phyloP scores from a whole-genome alignment of 441 rosid genomes.

The Euphorbia schlechtendalii region DNA sequence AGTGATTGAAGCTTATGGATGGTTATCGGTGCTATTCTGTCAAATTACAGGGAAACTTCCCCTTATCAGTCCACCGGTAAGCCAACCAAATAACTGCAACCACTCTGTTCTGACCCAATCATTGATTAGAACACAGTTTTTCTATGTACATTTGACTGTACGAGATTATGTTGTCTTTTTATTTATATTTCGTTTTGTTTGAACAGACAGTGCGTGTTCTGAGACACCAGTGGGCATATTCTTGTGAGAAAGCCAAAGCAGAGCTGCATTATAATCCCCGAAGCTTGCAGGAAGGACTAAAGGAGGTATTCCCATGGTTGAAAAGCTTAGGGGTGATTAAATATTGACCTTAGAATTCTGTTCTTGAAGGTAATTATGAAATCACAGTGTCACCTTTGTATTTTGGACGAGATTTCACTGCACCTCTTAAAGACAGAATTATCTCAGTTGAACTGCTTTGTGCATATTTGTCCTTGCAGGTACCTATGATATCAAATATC shows the following conservation, averaged over 20 bases:
- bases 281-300: slow-evolving; percentile 68
- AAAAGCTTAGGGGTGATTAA: slow-evolving; percentile 53
- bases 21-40: slow-evolving; percentile 56
- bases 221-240: slow-evolving; percentile 80
- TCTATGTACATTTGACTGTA: background rate
- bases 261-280: slow-evolving; percentile 75
- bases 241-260: slow-evolving; percentile 68
- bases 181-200: slow-evolving; percentile 4
- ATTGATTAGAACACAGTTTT: background rate
- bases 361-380: background rate
- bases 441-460: too few relatives aligned
- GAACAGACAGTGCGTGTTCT: slow-evolving; percentile 58
- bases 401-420: too few relatives aligned
- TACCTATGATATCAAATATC: too few relatives aligned
- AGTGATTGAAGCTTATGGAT: slow-evolving; percentile 54
- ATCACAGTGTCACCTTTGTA: background rate
- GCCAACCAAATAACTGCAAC: slow-evolving; percentile 9
- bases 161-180: too few relatives aligned
- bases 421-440: too few relatives aligned
- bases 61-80: slow-evolving; percentile 80
- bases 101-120: slow-evolving; percentile 1
- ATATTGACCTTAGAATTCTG: slow-evolving; percentile 30
- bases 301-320: slow-evolving; percentile 73
- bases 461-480: too few relatives aligned
- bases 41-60: slow-evolving; percentile 84